Percentiles rank a stretch among this genome's conserved stretches.
These are phyloP conservation scores for Blastocystis sp. DNA, from an alignment of 352 stramenopile species.

Conservation along the genomic window DNA sequence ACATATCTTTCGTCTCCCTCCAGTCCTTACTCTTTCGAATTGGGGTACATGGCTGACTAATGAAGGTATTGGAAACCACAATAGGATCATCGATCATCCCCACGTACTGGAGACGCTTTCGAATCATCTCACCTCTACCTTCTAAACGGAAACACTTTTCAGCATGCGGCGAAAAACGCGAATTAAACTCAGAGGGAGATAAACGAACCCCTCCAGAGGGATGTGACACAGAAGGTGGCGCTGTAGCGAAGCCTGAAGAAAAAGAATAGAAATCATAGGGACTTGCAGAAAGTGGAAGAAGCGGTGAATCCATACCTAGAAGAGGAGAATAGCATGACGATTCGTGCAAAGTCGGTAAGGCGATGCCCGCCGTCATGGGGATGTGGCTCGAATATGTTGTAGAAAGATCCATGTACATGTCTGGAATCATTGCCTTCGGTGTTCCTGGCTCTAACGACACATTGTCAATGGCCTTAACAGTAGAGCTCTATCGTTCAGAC, in stretches of 20 bases:
- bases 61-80: neutral
- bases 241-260: neutral
- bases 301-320: neutral
- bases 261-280: neutral
- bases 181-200: neutral
- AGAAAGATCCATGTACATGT: slow-evolving; percentile 44
- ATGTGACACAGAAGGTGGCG: neutral
- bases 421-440: slow-evolving; percentile 26
- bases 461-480: neutral
- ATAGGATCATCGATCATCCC: slow-evolving; percentile 31
- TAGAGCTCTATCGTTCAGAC: neutral
- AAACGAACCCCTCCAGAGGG: neutral
- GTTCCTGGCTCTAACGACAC: neutral
- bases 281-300: neutral
- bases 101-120: slow-evolving; percentile 21
- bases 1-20: neutral
- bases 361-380: slow-evolving; percentile 11
- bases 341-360: neutral
- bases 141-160: neutral
- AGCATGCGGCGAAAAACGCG: neutral
- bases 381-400: slow-evolving; percentile 32
- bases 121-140: neutral
- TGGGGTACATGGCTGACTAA: slow-evolving; percentile 34
- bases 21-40: neutral
- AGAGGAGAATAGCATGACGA: neutral